Percentiles rank a stretch among this genome's conserved stretches.
phyloP scores from a whole-genome alignment of 2,329 filamentous ascomycete genomes.

The Penicillium corylophilum region DNA sequence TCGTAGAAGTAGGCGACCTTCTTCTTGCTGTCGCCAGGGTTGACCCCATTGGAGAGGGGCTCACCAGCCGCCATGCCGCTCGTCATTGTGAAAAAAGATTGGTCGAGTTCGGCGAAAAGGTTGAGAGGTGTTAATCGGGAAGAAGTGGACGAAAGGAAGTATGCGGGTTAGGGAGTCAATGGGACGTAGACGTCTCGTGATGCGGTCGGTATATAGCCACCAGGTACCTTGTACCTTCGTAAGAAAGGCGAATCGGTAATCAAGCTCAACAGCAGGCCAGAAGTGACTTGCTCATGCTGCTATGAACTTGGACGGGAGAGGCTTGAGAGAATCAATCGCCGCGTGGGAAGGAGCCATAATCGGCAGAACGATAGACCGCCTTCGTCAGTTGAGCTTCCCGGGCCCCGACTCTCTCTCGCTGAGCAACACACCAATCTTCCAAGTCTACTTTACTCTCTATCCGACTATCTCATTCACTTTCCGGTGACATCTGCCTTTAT shows the following conservation, averaged over 20 bases:
- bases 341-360: slow-evolving; percentile 19
- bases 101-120: slow-evolving; percentile 6
- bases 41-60: slow-evolving; percentile 52
- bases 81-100: background rate
- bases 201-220: slow-evolving; percentile 4
- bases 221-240: slow-evolving; percentile 10
- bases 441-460: slow-evolving; percentile 3
- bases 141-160: slow-evolving; percentile 13
- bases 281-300: slow-evolving; percentile 18
- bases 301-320: slow-evolving; percentile 22
- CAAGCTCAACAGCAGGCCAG: slow-evolving; percentile 12
- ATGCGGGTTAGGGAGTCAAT: slow-evolving; percentile 15
- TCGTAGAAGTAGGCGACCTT: slow-evolving; percentile 98
- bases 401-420: slow-evolving; percentile 10
- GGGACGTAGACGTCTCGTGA: slow-evolving; percentile 5
- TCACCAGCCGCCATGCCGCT: slow-evolving; percentile 49
- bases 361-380: slow-evolving; percentile 31
- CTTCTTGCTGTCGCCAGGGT: slow-evolving; percentile 57
- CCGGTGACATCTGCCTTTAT: background rate
- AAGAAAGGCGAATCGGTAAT: slow-evolving; percentile 3
- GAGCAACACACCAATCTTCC: slow-evolving; percentile 10
- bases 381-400: slow-evolving; percentile 31
- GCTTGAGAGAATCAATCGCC: slow-evolving; percentile 26
- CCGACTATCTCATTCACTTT: slow-evolving; percentile 10
- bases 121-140: slow-evolving; percentile 6